Conservation (phyloP, 805 yeast genomes). For the Ogataea trehaloabstinens region DNA sequence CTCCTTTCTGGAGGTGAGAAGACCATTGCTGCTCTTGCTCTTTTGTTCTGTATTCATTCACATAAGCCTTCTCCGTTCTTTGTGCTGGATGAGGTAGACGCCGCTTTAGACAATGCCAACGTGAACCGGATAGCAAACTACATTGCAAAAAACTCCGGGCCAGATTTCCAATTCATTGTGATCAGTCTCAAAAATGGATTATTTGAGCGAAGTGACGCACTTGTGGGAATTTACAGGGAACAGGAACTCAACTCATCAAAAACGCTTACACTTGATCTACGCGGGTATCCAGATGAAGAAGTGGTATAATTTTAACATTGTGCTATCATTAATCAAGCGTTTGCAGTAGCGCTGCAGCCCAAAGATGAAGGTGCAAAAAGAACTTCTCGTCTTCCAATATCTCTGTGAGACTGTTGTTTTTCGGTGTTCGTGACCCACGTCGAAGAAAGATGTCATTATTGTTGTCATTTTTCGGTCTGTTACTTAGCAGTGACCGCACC, state of each 20-base stretch:
- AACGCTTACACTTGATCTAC: constrained; percentile 70
- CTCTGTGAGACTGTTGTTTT: constrained; percentile 54
- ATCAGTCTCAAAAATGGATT: constrained; percentile 85
- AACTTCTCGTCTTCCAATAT: constrained; percentile 52
- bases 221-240: constrained; percentile 90
- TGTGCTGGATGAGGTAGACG: constrained; percentile 96
- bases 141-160: constrained; percentile 70
- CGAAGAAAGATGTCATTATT: constrained; percentile 55
- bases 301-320: constrained; percentile 14
- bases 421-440: constrained; percentile 47
- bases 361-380: constrained; percentile 58
- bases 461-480: constrained; percentile 24
- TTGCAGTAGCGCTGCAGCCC: constrained; percentile 55
- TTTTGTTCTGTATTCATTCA: constrained; percentile 87
- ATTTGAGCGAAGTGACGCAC: constrained; percentile 83
- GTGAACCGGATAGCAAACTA: constrained; percentile 86
- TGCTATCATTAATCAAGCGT: constrained; percentile 9
- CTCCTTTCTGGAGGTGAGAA: constrained; percentile 95
- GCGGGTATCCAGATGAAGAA: constrained; percentile 49
- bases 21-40: constrained; percentile 92
- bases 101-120: constrained; percentile 89
- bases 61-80: constrained; percentile 94
- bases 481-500: constrained; percentile 16
- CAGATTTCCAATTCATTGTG: constrained; percentile 85
- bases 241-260: constrained; percentile 70